Conservation (phyloP, 495 filamentous ascomycete genomes). For the Letharia lupina region DNA sequence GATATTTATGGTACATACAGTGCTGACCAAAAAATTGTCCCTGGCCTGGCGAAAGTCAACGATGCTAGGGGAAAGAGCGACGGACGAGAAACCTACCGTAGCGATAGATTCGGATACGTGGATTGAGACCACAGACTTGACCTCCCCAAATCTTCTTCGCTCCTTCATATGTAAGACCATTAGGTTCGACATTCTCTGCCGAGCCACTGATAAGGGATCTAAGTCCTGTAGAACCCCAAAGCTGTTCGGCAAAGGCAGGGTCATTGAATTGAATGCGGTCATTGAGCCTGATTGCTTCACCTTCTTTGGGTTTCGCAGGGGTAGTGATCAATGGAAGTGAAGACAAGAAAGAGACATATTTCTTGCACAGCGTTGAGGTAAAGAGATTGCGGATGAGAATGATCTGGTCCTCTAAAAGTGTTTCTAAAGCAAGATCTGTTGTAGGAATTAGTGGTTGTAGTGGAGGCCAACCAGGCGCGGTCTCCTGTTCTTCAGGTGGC, state of each 20-base stretch:
- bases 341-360: constrained; percentile 70
- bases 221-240: constrained; percentile 62
- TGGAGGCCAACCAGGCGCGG: constrained; percentile 62
- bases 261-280: constrained; percentile 85
- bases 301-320: constrained; percentile 73
- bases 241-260: constrained; percentile 56
- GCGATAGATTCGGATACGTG: constrained; percentile 87
- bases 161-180: constrained; percentile 27
- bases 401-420: constrained; percentile 59
- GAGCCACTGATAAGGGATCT: constrained; percentile 37
- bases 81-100: constrained; percentile 43
- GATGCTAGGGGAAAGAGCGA: background rate
- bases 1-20: constrained; percentile 46
- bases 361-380: constrained; percentile 69
- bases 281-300: constrained; percentile 80
- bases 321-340: constrained; percentile 70
- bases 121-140: constrained; percentile 74
- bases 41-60: constrained; percentile 24
- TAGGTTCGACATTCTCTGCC: constrained; percentile 23
- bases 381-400: constrained; percentile 70
- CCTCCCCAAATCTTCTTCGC: constrained; percentile 61
- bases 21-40: constrained; percentile 88
- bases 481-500: background rate
- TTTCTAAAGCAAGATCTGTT: constrained; percentile 51
- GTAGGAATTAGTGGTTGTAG: constrained; percentile 66